Evolutionary conservation across 2,329 filamentous ascomycete species (phyloP), one percentile per base, ranked within the genome.

Genomic region (Colletotrichum falcatum): DNA sequence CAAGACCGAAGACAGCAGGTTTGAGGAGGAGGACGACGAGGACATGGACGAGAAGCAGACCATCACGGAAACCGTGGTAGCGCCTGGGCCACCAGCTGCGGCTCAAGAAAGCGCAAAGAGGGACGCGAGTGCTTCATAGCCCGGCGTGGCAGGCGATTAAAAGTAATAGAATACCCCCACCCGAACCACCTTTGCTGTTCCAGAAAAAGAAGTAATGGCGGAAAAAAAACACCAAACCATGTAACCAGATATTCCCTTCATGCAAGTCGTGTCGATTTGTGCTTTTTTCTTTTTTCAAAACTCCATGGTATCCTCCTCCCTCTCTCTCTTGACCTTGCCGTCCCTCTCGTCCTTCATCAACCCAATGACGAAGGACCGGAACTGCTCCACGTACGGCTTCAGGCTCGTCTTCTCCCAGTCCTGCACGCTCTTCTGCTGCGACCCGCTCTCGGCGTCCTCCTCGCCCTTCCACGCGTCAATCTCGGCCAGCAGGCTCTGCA

Each of bases 361-460:
- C 0, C 84, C 87, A 12, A 89, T 87, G 9, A 98, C 94, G 81
- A 98, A 97, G 0, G 86, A 87, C 74, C 92, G 88, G 81, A 99
- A 98, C 75, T 92, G 91, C 68, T 98, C 95, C 44, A 98, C 90
- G 79, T 97, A 98, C 11, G 94, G 94, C 83, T 92, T 97, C 77
- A 99, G 81, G 74, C 94, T 94, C 30, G 96, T 99, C 89, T 98
- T 99, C 82, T 99, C 95, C 91, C 95, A 98, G 78, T 99, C 96
- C 74, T 91, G 88, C 58, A 93, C 76, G 66, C 74, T 75, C 75
- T 82, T 83, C 58, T 73, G 77, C 0, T 83, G 48, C 12, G 61
- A 46, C 33, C 44, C 64, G 2, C 35, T 83, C 35, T 81, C 79
- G 1, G 80, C 83, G 14, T 77, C 81, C 16, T 85, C 83, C 7